Conservation (phyloP, 2,329 filamentous ascomycete genomes). For the Microdochium paspali region DNA sequence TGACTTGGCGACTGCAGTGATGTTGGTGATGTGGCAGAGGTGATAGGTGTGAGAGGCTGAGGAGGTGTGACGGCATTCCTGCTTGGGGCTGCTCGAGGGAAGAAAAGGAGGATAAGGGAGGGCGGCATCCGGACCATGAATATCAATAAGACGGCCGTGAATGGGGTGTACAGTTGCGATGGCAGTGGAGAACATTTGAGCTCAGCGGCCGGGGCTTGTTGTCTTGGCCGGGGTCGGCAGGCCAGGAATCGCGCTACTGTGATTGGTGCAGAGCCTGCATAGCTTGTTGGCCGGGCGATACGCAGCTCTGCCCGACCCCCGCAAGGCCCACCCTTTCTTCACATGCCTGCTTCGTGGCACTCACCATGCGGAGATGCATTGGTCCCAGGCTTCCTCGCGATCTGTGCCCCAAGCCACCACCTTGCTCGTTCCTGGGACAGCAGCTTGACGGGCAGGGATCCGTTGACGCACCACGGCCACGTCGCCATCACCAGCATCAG, state of each 20-base stretch:
- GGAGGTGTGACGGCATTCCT: too few relatives aligned
- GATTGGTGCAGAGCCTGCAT: background rate
- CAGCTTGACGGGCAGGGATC: too few relatives aligned
- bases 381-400: background rate
- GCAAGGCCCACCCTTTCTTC: background rate
- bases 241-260: background rate
- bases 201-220: background rate
- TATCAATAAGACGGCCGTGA: too few relatives aligned
- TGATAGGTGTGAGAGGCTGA: too few relatives aligned
- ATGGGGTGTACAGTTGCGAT: background rate
- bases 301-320: background rate
- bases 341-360: too few relatives aligned
- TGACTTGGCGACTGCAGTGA: background rate
- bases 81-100: too few relatives aligned
- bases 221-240: slow-evolving; percentile 2
- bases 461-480: too few relatives aligned
- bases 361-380: too few relatives aligned
- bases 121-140: too few relatives aligned
- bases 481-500: too few relatives aligned
- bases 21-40: slow-evolving; percentile 1
- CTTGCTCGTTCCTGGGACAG: too few relatives aligned
- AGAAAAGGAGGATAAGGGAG: too few relatives aligned
- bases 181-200: background rate
- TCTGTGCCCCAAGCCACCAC: background rate
- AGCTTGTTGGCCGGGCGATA: background rate